Evolutionary conservation across 768 basidiomycete genomes (phyloP), one percentile per base, ranked within the genome.

Genomic region (Leccinum disarticulatum): DNA sequence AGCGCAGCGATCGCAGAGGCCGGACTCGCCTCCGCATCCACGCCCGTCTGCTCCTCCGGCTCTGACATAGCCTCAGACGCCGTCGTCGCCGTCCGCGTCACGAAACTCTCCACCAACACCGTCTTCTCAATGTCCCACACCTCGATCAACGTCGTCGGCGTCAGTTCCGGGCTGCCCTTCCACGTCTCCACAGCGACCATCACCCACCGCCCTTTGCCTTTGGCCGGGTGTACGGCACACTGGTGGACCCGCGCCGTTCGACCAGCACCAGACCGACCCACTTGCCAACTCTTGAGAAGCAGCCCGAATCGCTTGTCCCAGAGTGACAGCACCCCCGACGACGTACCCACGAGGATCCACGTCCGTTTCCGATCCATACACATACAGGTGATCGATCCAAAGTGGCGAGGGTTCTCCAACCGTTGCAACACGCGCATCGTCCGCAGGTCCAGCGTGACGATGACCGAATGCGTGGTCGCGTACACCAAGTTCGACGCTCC

Each of bases 241-340:
- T 93, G 87, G 61, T 91, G 82, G 25, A 95, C 83, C 38, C 84
- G 81, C 3, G 80, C 81, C 7, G 80, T 77, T 41, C 79, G 74
- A 2, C 84, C 84, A 2, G 77, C 76, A 11, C 80, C 77, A 4
- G 83, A 79, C 6, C 79, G 78, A 10, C 86, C 86, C 7, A 86
- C 86, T 67, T 86, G 85, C 95, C 96, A 98, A 60, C 87, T 91
- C 71, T 90, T 91, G 63, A 98, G 79, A 4, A 90, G 77, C 19
- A 98, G 77, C 1, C 95, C 95, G 65, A 98, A 99, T 10, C 96
- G 88, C 47, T 93, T 85, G 75, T 99, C 97, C 95, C 95, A 99
- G 3, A 99, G 80, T 0, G 91, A 87, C 13, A 98, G 76, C 14
- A 89, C 84, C 6, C 96, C 97, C 2, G 83, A 84, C 3, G 89